Base-by-base conservation (phyloP, 768 basidiomycete species). In the Psilocybe sp. region DNA sequence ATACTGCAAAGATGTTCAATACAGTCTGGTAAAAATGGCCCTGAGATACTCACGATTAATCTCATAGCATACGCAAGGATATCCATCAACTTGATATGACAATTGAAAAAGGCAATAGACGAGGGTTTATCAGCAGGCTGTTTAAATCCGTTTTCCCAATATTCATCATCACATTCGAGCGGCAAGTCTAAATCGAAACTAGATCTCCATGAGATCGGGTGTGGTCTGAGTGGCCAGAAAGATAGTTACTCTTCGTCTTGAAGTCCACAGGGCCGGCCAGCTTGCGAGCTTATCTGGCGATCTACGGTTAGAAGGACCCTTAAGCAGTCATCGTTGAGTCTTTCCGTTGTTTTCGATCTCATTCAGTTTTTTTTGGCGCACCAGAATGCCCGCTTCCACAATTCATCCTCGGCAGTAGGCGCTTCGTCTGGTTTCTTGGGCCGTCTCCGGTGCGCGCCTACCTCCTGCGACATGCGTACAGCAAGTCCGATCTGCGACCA, bases 331-430 rank as follows among this genome's bases (percentile, higher is more conserved):
- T 19, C 34, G n/a, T 7, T 7, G 5, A 44, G 4, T 37, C 16
- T 37, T 16, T 20, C 19, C 9, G 9, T 32, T 13, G 14, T 23
- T 9, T 16, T 19, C 44, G 38, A 6, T 23, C 31, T 28, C 3
- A 11, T 13, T 39, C 44, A 12, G 31, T 40, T 7, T 23, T 46
- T 11, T 33, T 31, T 18, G 13, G 12, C 50, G 39, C 38, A 79
- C 81, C 82, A 85, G 57, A 84, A 84, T 7, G 77, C 80, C 18
- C 84, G 78, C 61, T 87, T 88, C 81, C 86, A 88, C 16, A 87
- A 71, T 62, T 92, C 89, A 47, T 84, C 77, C 54, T 90, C 85
- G 5, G 71, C 66, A 10, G 69, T 75, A 10, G 73, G 73, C 6
- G 46, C 43, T 13, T 51, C 45, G 41, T 50, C 51, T 13, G 54